Evolutionary conservation across 2,329 filamentous ascomycete species (phyloP).

Genomic region (Cercospora citrullina): DNA sequence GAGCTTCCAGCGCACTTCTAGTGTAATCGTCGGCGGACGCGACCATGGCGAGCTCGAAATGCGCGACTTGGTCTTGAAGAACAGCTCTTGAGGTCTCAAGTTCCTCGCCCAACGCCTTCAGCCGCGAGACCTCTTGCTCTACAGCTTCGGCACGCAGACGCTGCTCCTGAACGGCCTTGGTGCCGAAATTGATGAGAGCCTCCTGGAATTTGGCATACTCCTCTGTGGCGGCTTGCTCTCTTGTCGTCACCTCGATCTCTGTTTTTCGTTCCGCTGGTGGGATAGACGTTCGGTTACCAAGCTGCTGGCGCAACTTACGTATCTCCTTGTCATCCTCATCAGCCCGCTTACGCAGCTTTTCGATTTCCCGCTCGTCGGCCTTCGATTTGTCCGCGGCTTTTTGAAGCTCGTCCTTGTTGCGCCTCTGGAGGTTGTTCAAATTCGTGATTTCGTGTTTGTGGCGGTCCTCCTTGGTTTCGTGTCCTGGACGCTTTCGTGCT

Average conservation of each 20-base stretch:
- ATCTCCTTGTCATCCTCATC: slow-evolving; percentile 12
- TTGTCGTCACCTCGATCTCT: background rate
- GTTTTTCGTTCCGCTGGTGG: background rate
- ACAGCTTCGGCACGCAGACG: slow-evolving; percentile 6
- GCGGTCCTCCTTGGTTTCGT: background rate
- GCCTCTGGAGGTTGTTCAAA: background rate
- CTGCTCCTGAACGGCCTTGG: slow-evolving; percentile 15
- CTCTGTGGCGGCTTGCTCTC: background rate
- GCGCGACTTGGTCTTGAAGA: slow-evolving; percentile 8
- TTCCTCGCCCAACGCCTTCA: background rate
- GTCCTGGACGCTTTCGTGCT: background rate
- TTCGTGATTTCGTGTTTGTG: background rate
- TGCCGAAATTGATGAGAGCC: slow-evolving; percentile 10
- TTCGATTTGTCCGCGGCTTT: slow-evolving; percentile 3
- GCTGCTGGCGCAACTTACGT: slow-evolving; percentile 10
- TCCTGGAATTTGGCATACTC: slow-evolving; percentile 5
- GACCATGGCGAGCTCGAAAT: slow-evolving; percentile 8
- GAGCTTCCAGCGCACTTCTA: slow-evolving; percentile 22
- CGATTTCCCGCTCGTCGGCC: slow-evolving; percentile 14
- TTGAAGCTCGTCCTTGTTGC: background rate
- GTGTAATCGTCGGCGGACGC: slow-evolving; percentile 14
- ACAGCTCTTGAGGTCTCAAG: slow-evolving; percentile 4
- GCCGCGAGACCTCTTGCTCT: background rate
- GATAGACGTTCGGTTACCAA: slow-evolving; percentile 2
- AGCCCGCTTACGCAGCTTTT: slow-evolving; percentile 11